Base-by-base conservation (phyloP, 2,329 filamentous ascomycete genomes). In the Aotearoamyces nothofagi region DNA sequence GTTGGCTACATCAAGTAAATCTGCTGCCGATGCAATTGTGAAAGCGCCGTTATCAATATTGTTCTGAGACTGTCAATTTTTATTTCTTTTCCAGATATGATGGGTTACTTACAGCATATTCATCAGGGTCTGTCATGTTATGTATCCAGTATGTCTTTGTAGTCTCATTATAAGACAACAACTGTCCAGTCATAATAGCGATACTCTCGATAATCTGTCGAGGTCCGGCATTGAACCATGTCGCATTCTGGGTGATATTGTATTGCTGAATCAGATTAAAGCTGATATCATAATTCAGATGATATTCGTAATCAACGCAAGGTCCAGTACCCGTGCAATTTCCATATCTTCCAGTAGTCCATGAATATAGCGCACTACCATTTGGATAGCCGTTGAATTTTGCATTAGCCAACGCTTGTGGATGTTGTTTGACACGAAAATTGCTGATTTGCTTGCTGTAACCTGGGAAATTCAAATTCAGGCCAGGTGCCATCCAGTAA, bases 281-380 rank as follows among this genome's bases (percentile, higher is more conserved):
- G 0, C 67, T 70, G 39, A 80, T 78, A 39, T 79, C 75, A 5
- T 72, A 70, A 39, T 79, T 79, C 20, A 80, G 41, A 46, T 80
- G 75, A 40, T 80, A 81, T 44, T 80, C 62, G 38, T 80, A 79
- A 46, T 80, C 74, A 40, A 72, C 76, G 46, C 75, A 80, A 15
- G 66, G 61, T 2, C 66, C 66, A 3, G 65, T 67, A 2, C 57
- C 46, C 5, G 76, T 80, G 41, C 75, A 80, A 41, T 80, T 79
- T 2, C 75, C 76, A 41, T 61, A 74, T 5, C 72, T 53, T 6
- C 68, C 73, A 39, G 66, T 67, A 0, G 73, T 79, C 76, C 76
- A 81, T 2, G 74, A 65, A 41, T 66, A 81, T 1, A 73, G 62
- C 0, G 72, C 71, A 12, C 70, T 66, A 5, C 63, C 60, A 1